Percentiles rank a stretch among this genome's conserved stretches.
Evolutionary conservation across 164 flowering plant genomes (phyloP).

Genomic region (Stephania japonica): DNA sequence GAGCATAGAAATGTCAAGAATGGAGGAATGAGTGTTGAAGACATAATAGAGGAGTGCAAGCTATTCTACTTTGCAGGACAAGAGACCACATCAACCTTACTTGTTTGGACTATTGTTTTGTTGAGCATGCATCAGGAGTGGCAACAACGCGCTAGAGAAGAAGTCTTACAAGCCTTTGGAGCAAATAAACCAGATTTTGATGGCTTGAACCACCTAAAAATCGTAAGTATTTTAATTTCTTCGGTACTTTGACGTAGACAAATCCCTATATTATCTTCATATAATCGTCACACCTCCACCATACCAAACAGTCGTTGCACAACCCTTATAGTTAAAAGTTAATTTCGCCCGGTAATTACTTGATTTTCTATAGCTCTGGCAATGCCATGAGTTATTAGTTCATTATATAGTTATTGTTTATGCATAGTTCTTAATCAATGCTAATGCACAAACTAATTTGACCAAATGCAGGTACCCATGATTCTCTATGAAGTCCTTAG

Average conservation of each 20-base stretch:
- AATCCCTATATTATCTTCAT: too few relatives aligned
- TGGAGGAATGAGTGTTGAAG: conserved; percentile 13
- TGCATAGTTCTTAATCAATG: too few relatives aligned
- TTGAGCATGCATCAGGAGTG: conserved; percentile 13
- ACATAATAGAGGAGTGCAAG: conserved; percentile 21
- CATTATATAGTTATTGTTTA: too few relatives aligned
- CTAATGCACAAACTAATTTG: not conserved
- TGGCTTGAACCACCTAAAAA: conserved; percentile 18
- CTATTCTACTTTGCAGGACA: conserved; percentile 22
- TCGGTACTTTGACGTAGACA: not conserved
- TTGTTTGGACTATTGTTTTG: conserved; percentile 15
- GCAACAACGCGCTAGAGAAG: conserved; percentile 16
- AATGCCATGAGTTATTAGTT: too few relatives aligned
- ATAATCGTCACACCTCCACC: too few relatives aligned
- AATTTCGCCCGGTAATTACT: too few relatives aligned
- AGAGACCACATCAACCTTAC: conserved; percentile 11
- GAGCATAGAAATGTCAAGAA: conserved; percentile 4
- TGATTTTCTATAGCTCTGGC: too few relatives aligned
- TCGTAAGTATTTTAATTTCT: conserved; percentile 10
- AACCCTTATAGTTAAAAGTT: too few relatives aligned
- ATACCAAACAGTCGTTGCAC: too few relatives aligned
- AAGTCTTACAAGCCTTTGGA: conserved; percentile 17
- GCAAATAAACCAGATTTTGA: conserved; percentile 12
- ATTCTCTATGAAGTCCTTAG: not conserved
- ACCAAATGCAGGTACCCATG: not conserved